phyloP scores from a whole-genome alignment of 2,329 filamentous ascomycete genomes.

The Penicillium palitans region DNA sequence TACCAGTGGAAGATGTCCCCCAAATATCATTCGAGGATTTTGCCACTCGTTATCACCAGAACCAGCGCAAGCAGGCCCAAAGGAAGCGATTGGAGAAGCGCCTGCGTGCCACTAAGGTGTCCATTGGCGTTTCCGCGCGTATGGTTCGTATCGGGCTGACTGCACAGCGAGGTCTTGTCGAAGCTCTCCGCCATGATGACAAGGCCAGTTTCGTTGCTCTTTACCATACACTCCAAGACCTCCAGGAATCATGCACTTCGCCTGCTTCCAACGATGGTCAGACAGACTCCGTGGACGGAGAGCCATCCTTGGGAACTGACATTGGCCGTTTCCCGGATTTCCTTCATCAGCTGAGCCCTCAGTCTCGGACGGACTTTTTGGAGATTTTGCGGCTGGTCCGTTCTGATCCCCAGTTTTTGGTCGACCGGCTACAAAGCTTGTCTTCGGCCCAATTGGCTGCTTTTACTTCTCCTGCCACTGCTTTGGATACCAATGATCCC shows the following conservation, averaged over 20 bases:
- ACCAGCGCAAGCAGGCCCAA: constrained; percentile 44
- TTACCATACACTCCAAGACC: constrained; percentile 46
- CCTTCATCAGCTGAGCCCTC: constrained; percentile 68
- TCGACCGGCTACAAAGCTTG: constrained; percentile 75
- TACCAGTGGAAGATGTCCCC: constrained; percentile 15
- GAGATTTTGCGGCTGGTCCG: constrained; percentile 79
- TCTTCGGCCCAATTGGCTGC: constrained; percentile 73
- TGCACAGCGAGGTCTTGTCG: constrained; percentile 47
- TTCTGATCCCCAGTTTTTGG: constrained; percentile 84
- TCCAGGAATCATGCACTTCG: constrained; percentile 45
- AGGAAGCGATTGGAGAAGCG: constrained; percentile 43
- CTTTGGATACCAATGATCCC: constrained; percentile 78
- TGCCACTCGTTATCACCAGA: constrained; percentile 44
- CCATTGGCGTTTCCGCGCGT: constrained; percentile 46
- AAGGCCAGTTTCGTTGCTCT: constrained; percentile 47
- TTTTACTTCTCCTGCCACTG: constrained; percentile 75
- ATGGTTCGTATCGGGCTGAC: constrained; percentile 44
- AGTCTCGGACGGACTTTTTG: constrained; percentile 72
- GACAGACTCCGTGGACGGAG: constrained; percentile 36
- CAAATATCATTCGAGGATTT: constrained; percentile 47
- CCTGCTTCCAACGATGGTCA: constrained; percentile 34
- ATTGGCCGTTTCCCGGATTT: constrained; percentile 40
- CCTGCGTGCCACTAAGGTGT: constrained; percentile 44
- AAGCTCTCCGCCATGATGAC: constrained; percentile 48
- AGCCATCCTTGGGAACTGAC: constrained; percentile 41